These are phyloP conservation scores for Pulveroboletus ravenelii DNA, from an alignment of 768 basidiomycete species.

Conservation along the genomic window DNA sequence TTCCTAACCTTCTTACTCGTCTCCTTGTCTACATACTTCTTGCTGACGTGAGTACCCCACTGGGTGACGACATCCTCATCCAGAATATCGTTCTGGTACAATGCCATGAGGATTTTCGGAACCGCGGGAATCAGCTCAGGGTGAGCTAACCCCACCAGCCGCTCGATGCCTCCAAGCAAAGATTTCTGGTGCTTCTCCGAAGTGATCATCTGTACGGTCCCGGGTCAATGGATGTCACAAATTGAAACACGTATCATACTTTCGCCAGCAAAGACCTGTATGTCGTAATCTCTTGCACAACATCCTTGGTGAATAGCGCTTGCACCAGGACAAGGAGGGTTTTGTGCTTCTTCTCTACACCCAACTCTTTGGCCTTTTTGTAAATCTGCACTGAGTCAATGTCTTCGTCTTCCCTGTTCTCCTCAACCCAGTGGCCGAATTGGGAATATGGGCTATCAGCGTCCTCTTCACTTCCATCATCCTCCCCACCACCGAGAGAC, in stretches of 20 bases:
- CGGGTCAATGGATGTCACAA: conserved; percentile 1
- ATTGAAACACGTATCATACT: conserved; percentile 28
- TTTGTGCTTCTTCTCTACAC: conserved; percentile 95
- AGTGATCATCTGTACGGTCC: conserved; percentile 61
- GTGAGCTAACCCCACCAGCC: conserved; percentile 68
- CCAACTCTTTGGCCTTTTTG: conserved; percentile 87
- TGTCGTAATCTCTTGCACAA: conserved; percentile 56
- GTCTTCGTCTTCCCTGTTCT: conserved; percentile 44
- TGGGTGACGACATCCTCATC: conserved; percentile 87
- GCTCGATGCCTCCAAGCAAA: conserved; percentile 89
- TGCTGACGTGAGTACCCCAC: conserved; percentile 96
- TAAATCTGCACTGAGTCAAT: conserved; percentile 58
- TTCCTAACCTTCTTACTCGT: conserved; percentile 94
- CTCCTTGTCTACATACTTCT: conserved; percentile 95
- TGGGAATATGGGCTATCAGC: conserved; percentile 79
- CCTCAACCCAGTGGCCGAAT: conserved; percentile 82
- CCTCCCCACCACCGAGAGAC: conserved; percentile 54
- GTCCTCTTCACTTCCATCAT: conserved; percentile 87
- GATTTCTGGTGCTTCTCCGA: conserved; percentile 96
- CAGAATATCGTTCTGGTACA: conserved; percentile 89
- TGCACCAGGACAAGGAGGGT: conserved; percentile 78
- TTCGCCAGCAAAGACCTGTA: conserved; percentile 73
- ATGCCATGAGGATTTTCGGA: conserved; percentile 89
- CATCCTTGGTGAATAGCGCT: conserved; percentile 73
- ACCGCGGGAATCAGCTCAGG: conserved; percentile 68